Evolutionary conservation across 1,284 basidiomycete genomes (phyloP), one percentile per base, ranked within the genome.

Genomic region (Ustilago sp.): DNA sequence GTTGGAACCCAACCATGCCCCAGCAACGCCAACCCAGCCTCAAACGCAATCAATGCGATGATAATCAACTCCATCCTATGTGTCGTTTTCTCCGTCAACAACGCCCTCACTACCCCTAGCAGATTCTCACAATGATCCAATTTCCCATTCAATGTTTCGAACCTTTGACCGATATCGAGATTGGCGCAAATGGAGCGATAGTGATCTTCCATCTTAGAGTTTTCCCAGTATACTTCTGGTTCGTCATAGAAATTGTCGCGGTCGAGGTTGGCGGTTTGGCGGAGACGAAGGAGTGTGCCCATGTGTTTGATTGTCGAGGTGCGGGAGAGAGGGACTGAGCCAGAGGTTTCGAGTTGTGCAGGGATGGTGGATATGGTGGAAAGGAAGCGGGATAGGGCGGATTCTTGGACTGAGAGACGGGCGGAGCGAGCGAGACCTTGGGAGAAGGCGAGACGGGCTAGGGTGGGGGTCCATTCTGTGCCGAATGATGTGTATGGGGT

Each of bases 211-310:
- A 84, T 71, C 39, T 68, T 68, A 8, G 62, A 60, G 55, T 85
- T 85, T 47, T 85, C 84, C 84, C 84, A 85, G 61, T 84, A 84
- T 28, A 83, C 74, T 47, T 85, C 83, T 19, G 83, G 83, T 52
- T 85, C 83, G 61, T 85, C 84, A 58, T 84, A 73, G 48, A 85
- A 83, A 63, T 83, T 85, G 60, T 84, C 84, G 1, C 70, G 57
- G 63, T 81, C 82, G 4, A 85, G 65, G 50, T 84, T 84, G 36
- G 81, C 74, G 4, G 71, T 72, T 54, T 85, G 82, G 5, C 84
- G 75, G 7, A 84, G 66, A 23, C 76, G 66, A 8, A 85, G 74
- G 28, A 85, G 65, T 1, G 81, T 83, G n/a, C 84, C 84, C 36
- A 81, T 80, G 66, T 84, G 81, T 54, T 79, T 74, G 63, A 85